Evolutionary conservation across 225 moss, liverwort and hornwort species (phyloP).

Genomic region (Marchantia polymorpha): DNA sequence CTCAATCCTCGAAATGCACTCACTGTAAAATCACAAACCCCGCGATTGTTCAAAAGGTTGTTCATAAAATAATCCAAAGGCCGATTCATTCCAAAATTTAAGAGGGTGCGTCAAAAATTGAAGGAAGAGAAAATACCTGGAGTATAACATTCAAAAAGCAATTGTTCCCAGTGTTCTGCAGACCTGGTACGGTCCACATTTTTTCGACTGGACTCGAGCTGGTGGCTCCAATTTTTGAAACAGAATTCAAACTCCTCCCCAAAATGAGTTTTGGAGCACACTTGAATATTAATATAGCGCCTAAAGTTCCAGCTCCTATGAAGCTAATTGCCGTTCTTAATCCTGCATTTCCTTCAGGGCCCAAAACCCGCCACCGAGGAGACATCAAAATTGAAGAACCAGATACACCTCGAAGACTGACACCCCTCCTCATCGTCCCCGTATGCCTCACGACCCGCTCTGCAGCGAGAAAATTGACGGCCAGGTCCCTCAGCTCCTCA

Average conservation of each 20-base stretch:
- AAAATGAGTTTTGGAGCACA: constrained; percentile 15
- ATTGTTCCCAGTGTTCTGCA: constrained; percentile 81
- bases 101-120: too few relatives aligned
- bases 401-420: constrained; percentile 2
- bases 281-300: constrained; percentile 27
- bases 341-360: constrained; percentile 7
- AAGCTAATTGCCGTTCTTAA: constrained; percentile 29
- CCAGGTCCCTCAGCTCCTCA: neutral
- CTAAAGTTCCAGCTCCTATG: constrained; percentile 34
- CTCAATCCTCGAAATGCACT: too few relatives aligned
- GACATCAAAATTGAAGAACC: constrained; percentile 20
- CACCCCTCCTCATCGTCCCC: constrained; percentile 3
- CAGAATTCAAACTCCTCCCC: neutral
- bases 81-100: too few relatives aligned
- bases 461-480: neutral
- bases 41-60: too few relatives aligned
- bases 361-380: constrained; percentile 10
- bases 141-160: constrained; percentile 94
- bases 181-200: constrained; percentile 69
- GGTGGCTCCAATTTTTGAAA: neutral
- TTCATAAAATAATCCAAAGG: too few relatives aligned
- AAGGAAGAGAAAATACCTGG: constrained; percentile 48
- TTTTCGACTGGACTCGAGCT: constrained; percentile 1
- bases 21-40: too few relatives aligned
- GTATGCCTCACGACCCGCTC: neutral